phyloP scores from a whole-genome alignment of 1,284 basidiomycete species.

The Porodaedalea pini region DNA sequence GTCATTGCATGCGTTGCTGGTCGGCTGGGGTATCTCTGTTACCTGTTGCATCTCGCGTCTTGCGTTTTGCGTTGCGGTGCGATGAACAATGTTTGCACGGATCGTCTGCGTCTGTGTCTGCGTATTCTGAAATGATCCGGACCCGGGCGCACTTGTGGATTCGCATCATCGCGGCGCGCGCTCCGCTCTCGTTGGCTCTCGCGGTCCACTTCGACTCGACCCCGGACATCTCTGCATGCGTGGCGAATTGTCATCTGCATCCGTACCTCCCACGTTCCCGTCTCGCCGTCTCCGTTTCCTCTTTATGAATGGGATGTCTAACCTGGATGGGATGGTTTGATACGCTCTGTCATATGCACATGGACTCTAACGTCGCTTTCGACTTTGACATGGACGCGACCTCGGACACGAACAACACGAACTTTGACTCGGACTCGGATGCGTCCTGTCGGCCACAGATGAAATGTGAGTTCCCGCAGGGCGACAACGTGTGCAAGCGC shows the following conservation, averaged over 20 bases:
- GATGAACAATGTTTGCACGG: too few relatives aligned
- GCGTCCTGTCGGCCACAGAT: slow-evolving; percentile 43
- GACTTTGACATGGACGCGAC: background rate
- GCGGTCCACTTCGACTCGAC: background rate
- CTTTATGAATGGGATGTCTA: too few relatives aligned
- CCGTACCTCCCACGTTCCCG: background rate
- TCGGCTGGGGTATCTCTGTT: too few relatives aligned
- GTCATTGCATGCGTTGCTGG: too few relatives aligned
- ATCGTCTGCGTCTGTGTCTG: too few relatives aligned
- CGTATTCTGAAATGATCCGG: slow-evolving; percentile 3
- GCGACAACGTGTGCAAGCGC: slow-evolving; percentile 66
- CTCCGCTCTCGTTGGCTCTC: background rate
- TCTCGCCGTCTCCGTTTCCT: background rate
- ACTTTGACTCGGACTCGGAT: background rate
- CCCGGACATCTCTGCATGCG: background rate
- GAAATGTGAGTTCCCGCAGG: slow-evolving; percentile 73
- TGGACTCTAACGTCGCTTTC: background rate
- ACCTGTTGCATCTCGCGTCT: too few relatives aligned
- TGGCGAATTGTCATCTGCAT: background rate
- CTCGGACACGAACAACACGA: background rate
- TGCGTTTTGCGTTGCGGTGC: background rate
- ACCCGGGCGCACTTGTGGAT: background rate
- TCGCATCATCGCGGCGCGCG: background rate
- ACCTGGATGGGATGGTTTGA: too few relatives aligned
- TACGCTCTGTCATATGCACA: background rate